Percentiles rank a stretch among this genome's conserved stretches.
These are phyloP conservation scores for Neurospora sublineolata DNA, from an alignment of 495 filamentous ascomycete species.

Conservation along the genomic window DNA sequence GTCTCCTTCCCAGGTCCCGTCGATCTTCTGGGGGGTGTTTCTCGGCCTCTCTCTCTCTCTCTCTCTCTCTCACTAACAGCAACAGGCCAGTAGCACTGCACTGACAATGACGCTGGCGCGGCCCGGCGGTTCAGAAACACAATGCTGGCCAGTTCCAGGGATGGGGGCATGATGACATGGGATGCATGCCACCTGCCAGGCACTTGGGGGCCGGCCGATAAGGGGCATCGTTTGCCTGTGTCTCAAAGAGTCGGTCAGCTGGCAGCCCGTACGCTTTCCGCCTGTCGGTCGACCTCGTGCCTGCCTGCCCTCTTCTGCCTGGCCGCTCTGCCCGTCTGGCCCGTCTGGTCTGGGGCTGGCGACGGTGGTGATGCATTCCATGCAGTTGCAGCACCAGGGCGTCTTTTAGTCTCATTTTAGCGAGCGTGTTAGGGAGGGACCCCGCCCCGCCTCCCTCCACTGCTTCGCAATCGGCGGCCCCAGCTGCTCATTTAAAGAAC, in stretches of 20 bases:
- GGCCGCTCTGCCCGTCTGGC: not conserved
- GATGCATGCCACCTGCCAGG: not conserved
- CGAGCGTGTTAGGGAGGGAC: not conserved
- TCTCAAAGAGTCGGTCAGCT: not conserved
- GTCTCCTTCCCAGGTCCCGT: not conserved
- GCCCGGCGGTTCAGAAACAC: not conserved
- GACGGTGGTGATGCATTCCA: not conserved
- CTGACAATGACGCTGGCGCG: slow-evolving; percentile 7
- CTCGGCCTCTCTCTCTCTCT: not conserved
- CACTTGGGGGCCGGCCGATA: not conserved
- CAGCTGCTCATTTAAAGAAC: not conserved
- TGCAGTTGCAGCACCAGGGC: not conserved
- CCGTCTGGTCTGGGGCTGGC: not conserved
- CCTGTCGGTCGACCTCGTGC: not conserved
- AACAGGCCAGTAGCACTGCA: not conserved
- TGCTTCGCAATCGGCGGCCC: not conserved
- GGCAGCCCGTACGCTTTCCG: not conserved
- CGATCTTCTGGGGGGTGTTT: not conserved
- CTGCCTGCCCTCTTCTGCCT: not conserved
- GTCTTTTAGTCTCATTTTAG: not conserved
- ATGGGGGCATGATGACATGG: not conserved
- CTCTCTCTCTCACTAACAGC: not conserved
- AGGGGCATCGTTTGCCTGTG: not conserved
- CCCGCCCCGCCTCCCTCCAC: not conserved
- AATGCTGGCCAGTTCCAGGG: not conserved